Evolutionary conservation across 352 stramenopile genomes (phyloP).

Genomic region (Pythium sp.): DNA sequence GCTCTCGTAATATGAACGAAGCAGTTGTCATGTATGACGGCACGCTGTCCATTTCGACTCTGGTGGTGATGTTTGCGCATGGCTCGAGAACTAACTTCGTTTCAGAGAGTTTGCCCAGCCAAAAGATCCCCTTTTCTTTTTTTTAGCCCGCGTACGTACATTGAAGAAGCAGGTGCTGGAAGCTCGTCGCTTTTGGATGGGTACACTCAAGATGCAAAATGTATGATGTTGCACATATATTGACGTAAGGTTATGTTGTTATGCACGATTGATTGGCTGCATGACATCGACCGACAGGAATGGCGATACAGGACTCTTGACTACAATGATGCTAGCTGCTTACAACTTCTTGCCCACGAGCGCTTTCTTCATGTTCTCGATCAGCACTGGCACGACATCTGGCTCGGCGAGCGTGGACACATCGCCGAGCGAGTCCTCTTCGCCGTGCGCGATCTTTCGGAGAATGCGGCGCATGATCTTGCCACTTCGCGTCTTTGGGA

Average conservation of each 20-base stretch:
- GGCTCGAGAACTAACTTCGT: background rate
- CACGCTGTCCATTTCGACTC: background rate
- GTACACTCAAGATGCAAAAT: background rate
- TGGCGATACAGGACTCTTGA: conserved; percentile 5
- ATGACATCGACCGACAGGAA: background rate
- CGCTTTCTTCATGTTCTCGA: conserved; percentile 82
- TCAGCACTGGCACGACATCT: conserved; percentile 92
- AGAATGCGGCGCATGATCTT: conserved; percentile 99
- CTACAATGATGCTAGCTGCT: conserved; percentile 6
- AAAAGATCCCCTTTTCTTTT: background rate
- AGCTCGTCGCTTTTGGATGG: background rate
- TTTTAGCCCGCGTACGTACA: background rate
- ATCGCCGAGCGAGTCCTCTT: conserved; percentile 95
- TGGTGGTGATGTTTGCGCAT: background rate
- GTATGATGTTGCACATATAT: conserved; percentile 1
- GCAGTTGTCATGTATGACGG: background rate
- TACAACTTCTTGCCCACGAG: conserved; percentile 66
- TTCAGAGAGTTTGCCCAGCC: background rate
- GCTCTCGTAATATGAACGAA: background rate
- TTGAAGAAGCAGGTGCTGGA: background rate
- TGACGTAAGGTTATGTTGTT: background rate
- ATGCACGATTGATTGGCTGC: background rate
- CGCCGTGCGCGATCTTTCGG: conserved; percentile 95
- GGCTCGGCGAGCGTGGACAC: conserved; percentile 97
- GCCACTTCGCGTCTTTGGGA: conserved; percentile 96